Evolutionary conservation across 2,329 filamentous ascomycete species (phyloP), one percentile per base, ranked within the genome.

Genomic region (Pyrenophora seminiperda): DNA sequence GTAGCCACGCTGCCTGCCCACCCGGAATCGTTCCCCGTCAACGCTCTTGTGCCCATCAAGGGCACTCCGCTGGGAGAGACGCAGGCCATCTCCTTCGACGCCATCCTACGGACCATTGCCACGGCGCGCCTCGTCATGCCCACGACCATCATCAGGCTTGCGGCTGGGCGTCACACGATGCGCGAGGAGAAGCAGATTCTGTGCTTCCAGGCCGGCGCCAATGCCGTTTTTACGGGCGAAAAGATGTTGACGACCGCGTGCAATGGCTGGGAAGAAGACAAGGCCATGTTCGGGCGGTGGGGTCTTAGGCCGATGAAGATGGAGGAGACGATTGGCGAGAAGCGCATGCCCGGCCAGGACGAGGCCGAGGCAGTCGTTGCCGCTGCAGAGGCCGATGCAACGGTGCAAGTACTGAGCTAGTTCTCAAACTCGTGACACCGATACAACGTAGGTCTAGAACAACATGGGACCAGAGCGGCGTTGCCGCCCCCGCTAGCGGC

Each of bases 171-270:
- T 38, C 91, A 90, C 70, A 89, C 86, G 10, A 88, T 96, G 83
- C 82, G 83, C 3, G 91, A 96, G 76, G 90, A 94, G 75, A 88
- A 96, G 77, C 91, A 96, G 76, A 86, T 90, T 11, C 72, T 93
- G 59, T 96, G 91, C 74, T 96, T 96, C 76, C 87, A 90, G 83
- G 90, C 91, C 0, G 91, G 91, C 11, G 91, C 91, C 1, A 96
- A 96, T 65, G 91, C 91, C n/a, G 88, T 96, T 27, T 96, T 96
- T 70, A 96, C 91, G 0, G 91, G 91, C 7, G 91, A 96, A 77
- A 96, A 93, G 81, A 96, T 96, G 91, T 73, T 96, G 75, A 96
- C 91, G 4, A 96, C 91, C 0, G 89, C 91, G 49, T 95, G 90
- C 70, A 92, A 90, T 61, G 90, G 90, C 22, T 96, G 90, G 89